Conservation (phyloP, 1,284 basidiomycete genomes). For the Porodaedalea pini region DNA sequence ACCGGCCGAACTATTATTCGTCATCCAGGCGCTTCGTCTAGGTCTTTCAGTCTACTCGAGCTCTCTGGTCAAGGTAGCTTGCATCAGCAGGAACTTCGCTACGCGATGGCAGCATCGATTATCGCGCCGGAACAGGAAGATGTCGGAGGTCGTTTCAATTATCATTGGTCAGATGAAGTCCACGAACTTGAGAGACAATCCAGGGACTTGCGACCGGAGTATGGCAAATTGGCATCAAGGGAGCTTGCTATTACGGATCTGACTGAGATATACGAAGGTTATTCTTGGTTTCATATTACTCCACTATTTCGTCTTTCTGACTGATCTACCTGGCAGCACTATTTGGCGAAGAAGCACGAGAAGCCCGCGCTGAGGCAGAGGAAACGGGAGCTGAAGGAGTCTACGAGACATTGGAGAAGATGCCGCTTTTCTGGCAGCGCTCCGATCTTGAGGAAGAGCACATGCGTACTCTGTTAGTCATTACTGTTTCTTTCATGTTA, state of each 20-base stretch:
- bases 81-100: slow-evolving; percentile 39
- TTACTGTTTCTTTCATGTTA: background rate
- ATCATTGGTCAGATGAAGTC: slow-evolving; percentile 42
- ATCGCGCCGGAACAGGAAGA: background rate
- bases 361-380: slow-evolving; percentile 31
- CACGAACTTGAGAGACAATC: slow-evolving; percentile 34
- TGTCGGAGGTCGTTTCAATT: slow-evolving; percentile 5
- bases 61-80: slow-evolving; percentile 49
- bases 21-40: slow-evolving; percentile 30
- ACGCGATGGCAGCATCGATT: slow-evolving; percentile 18
- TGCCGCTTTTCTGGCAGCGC: slow-evolving; percentile 55
- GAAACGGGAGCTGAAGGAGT: slow-evolving; percentile 32
- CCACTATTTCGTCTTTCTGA: background rate
- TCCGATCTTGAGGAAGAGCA: slow-evolving; percentile 44
- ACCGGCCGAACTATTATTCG: slow-evolving; percentile 45
- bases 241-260: slow-evolving; percentile 48
- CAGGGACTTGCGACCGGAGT: slow-evolving; percentile 32
- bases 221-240: slow-evolving; percentile 43
- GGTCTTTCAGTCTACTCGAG: slow-evolving; percentile 40
- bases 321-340: slow-evolving; percentile 22
- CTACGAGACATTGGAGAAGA: slow-evolving; percentile 46
- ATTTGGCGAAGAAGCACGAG: slow-evolving; percentile 33
- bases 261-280: slow-evolving; percentile 49
- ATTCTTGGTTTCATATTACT: slow-evolving; percentile 33
- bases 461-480: slow-evolving; percentile 51